Percentiles rank a stretch among this genome's conserved stretches.
Conservation (phyloP, 1,284 basidiomycete species). For the Apiotrichum porosum region DNA sequence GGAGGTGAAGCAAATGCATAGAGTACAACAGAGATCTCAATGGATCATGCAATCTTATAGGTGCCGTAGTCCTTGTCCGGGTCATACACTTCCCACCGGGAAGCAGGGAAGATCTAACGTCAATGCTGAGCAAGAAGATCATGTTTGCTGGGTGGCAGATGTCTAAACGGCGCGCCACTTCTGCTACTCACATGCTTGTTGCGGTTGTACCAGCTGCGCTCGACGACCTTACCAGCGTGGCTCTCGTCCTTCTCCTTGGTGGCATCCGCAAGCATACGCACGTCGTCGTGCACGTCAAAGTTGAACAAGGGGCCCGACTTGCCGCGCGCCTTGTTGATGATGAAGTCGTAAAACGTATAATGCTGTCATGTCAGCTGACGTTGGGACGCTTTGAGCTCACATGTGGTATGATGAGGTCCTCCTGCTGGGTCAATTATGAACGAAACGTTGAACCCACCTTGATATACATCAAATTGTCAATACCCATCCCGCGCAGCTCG, state of each 20-base stretch:
- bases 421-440: conserved; percentile 52
- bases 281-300: conserved; percentile 98
- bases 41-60: conserved; percentile 52
- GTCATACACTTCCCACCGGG: conserved; percentile 91
- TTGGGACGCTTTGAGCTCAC: conserved; percentile 55
- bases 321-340: conserved; percentile 94
- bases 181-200: conserved; percentile 62
- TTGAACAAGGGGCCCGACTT: conserved; percentile 98
- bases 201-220: conserved; percentile 89
- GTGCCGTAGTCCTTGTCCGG: conserved; percentile 86
- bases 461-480: conserved; percentile 98
- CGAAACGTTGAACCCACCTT: conserved; percentile 57
- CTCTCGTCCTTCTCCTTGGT: conserved; percentile 97
- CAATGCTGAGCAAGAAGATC: too few relatives aligned
- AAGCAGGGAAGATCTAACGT: conserved; percentile 83
- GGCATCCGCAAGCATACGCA: conserved; percentile 90
- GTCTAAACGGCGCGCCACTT: not conserved
- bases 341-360: conserved; percentile 97
- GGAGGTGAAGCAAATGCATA: not conserved
- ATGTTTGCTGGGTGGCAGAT: too few relatives aligned
- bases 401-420: conserved; percentile 92
- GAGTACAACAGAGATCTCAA: not conserved
- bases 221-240: conserved; percentile 97
- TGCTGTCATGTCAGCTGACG: conserved; percentile 57
- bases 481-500: conserved; percentile 79